Base-by-base conservation (phyloP, 2,329 filamentous ascomycete genomes). In the Hypoxylon sp. region DNA sequence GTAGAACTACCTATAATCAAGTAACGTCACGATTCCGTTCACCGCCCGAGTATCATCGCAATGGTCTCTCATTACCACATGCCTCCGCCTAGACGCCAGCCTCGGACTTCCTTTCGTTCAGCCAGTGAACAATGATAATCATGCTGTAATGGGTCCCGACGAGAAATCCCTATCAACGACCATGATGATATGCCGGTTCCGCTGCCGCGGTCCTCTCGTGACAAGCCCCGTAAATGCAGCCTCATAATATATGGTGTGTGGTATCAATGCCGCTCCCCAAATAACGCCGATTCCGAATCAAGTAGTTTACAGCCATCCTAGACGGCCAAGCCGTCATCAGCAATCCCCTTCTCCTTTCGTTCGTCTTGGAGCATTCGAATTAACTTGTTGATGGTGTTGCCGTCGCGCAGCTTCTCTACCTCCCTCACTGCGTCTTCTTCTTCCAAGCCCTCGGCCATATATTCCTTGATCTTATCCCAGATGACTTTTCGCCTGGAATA, bases 401-500 rank as follows among this genome's bases (percentile, higher is more conserved):
- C 77, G 27, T 78, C 76, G 27, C 79, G 79, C 54, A 81, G 74
- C 53, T 74, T 77, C 69, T 81, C 79, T 0, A 81, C 78, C 64
- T 80, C 78, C 56, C 67, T 71, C 11, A 81, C 78, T 3, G 79
- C 78, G 13, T 75, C 73, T 4, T 79, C 74, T 67, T 81, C 79
- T 44, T 75, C 75, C 70, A 80, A 75, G 3, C 79, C 79, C 49
- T 80, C 79, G 30, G 71, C 71, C 42, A 81, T 78, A 62, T 76
- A 77, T 50, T 80, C 79, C 64, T 78, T 80, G 44, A 81, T 79
- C 68, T 80, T 81, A 60, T 81, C 79, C 77, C 78, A 79, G 46
- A 81, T 79, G n/a, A 80, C 77, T 71, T 81, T 81, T 55, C 79
- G 76, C 50, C 79, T 74, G 37, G 77, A 79, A 62, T 80, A 81